A percentile compares a stretch with the other conserved stretches of the same genome.
phyloP scores from a whole-genome alignment of 2,329 filamentous ascomycete genomes.

The Sporothrix dimorphospora region DNA sequence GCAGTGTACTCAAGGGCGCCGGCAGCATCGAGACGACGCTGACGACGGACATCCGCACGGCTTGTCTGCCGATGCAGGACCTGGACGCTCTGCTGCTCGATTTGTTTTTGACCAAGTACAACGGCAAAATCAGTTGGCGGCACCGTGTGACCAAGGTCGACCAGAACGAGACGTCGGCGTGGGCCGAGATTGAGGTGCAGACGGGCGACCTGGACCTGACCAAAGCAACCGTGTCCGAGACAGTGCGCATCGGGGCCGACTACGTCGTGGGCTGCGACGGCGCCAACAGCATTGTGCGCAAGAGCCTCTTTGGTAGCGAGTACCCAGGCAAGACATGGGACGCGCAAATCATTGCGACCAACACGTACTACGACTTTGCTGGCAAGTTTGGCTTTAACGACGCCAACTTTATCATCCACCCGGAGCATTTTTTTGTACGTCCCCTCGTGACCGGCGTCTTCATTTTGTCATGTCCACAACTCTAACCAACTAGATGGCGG shows the following conservation, averaged over 20 bases:
- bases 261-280: constrained; percentile 63
- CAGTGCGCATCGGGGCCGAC: constrained; percentile 48
- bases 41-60: constrained; percentile 45
- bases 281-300: constrained; percentile 52
- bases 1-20: constrained; percentile 41
- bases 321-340: constrained; percentile 65
- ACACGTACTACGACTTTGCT: constrained; percentile 65
- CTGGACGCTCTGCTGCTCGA: constrained; percentile 50
- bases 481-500: constrained; percentile 51
- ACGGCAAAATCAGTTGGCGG: constrained; percentile 48
- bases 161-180: constrained; percentile 50
- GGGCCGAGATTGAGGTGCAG: constrained; percentile 49
- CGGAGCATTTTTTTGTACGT: constrained; percentile 54
- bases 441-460: too few species aligned
- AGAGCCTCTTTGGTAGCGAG: constrained; percentile 55
- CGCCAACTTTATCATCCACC: constrained; percentile 64
- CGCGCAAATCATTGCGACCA: constrained; percentile 64
- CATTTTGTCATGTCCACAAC: not conserved
- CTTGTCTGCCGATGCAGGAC: constrained; percentile 48
- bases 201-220: constrained; percentile 36
- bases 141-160: constrained; percentile 52
- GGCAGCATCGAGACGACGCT: constrained; percentile 37
- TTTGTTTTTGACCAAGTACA: constrained; percentile 42
- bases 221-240: constrained; percentile 13
- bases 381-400: constrained; percentile 56